Evolutionary conservation across 2,329 filamentous ascomycete genomes (phyloP), one percentile per base, ranked within the genome.

Genomic region (Passalora sequoiae): DNA sequence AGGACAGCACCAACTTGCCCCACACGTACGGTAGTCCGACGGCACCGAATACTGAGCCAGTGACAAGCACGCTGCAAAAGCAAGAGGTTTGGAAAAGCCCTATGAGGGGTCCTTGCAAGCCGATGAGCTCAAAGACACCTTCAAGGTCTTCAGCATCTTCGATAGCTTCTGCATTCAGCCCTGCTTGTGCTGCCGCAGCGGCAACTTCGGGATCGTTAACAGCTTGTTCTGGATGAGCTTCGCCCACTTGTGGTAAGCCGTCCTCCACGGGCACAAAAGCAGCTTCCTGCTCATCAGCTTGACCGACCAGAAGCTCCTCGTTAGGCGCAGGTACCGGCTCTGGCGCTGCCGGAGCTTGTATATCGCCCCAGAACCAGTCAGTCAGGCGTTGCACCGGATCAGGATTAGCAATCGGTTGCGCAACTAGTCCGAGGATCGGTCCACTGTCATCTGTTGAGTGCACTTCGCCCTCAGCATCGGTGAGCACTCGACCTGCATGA

Each of bases 41-140:
- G 39, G 89, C 91, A 46, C 85, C 71, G 40, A 88, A 83, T 30
- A 98, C 81, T 10, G 89, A 94, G 39, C 91, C 78, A 1, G 86
- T 85, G 10, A 98, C 88, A 20, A 98, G 75, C 33, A 97, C 83
- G 6, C 86, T 84, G 62, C 91, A 95, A 66, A 98, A 98, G 12
- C 96, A 81, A 43, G 86, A 89, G 55, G 98, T 98, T 60, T 98
- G 92, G 54, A 97, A 81, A 4, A 98, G 76, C 2, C 88, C 89
- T 10, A 84, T 83, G 3, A 98, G 74, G 0, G 92, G 92, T 0
- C 92, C 92, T 59, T 94, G 87, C 85, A 98, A 94, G 27, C 92
- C 92, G 46, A 98, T 84, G 12, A 98, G 78, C 64, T 98, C 92
- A 72, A 98, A 81, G 40, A 98, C 86, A 0, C 92, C 92, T 62